phyloP scores from a whole-genome alignment of 257 asterid species.

The Catharanthus roseus region DNA sequence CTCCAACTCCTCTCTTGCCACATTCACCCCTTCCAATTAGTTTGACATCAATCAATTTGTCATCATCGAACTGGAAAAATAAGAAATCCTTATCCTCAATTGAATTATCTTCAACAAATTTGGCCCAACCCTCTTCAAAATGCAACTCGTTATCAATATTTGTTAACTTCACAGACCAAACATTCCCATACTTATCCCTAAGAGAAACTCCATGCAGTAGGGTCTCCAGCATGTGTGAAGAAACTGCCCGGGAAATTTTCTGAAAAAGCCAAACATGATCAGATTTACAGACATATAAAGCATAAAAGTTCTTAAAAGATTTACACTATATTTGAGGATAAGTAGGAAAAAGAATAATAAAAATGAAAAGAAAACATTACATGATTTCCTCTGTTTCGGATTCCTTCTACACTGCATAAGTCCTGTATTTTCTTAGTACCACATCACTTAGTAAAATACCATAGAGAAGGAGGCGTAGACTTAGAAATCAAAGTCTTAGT shows the following conservation, averaged over 20 bases:
- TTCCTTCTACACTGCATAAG: background rate
- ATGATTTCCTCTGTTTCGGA: background rate
- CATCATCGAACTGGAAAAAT: background rate
- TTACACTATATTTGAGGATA: background rate
- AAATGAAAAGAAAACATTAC: too few species aligned
- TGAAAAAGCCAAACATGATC: background rate
- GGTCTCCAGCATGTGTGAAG: background rate
- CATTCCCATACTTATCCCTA: slow-evolving; percentile 3
- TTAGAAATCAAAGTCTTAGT: background rate
- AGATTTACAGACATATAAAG: too few species aligned
- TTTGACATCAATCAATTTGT: slow-evolving; percentile 2
- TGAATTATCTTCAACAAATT: slow-evolving; percentile 12
- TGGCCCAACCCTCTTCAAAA: slow-evolving; percentile 14
- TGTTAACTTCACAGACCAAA: slow-evolving; percentile 7
- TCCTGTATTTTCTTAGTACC: background rate
- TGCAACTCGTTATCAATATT: background rate
- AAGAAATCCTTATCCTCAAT: slow-evolving; percentile 9
- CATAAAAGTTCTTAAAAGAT: too few species aligned
- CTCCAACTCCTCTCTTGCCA: slow-evolving; percentile 11
- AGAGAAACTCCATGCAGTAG: background rate
- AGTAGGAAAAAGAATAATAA: background rate
- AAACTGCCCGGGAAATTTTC: background rate
- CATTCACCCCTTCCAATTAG: background rate
- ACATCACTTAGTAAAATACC: background rate
- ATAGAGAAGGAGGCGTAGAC: background rate